phyloP scores from a whole-genome alignment of 139 green algal genomes.

The Closterium sp. region DNA sequence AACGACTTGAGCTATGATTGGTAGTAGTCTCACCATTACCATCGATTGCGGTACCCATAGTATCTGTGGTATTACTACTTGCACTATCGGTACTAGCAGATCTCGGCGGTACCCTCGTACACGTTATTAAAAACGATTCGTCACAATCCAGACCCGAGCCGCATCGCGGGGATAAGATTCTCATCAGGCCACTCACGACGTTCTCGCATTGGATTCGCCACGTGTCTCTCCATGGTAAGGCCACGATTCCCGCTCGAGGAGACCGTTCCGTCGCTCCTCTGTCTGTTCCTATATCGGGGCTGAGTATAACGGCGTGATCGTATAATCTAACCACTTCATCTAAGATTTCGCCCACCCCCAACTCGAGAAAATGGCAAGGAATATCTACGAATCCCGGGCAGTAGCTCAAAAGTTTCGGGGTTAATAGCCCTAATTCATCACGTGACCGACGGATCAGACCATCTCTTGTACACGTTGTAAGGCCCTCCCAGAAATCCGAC shows the following conservation, averaged over 20 bases:
- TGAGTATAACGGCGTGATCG: neutral
- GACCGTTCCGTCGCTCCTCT: neutral
- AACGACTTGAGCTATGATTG: neutral
- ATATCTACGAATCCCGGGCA: neutral
- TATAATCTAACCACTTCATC: neutral
- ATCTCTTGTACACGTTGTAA: neutral
- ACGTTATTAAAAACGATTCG: neutral
- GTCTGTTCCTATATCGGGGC: neutral
- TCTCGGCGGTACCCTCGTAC: neutral
- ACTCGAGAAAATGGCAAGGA: neutral
- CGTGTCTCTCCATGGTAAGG: neutral
- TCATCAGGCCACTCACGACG: neutral
- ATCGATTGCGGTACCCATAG: no score
- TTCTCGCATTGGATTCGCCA: neutral
- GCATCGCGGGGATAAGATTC: neutral
- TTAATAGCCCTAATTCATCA: neutral
- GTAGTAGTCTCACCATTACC: neutral
- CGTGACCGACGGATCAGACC: neutral
- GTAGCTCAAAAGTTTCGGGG: neutral
- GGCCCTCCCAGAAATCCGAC: neutral
- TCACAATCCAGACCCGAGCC: neutral
- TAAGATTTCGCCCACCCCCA: neutral
- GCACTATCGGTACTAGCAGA: no score
- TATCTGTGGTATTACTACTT: no score
- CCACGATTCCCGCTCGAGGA: neutral